Conservation (phyloP, 345 rosid species). For the Stellera chamaejasme region DNA sequence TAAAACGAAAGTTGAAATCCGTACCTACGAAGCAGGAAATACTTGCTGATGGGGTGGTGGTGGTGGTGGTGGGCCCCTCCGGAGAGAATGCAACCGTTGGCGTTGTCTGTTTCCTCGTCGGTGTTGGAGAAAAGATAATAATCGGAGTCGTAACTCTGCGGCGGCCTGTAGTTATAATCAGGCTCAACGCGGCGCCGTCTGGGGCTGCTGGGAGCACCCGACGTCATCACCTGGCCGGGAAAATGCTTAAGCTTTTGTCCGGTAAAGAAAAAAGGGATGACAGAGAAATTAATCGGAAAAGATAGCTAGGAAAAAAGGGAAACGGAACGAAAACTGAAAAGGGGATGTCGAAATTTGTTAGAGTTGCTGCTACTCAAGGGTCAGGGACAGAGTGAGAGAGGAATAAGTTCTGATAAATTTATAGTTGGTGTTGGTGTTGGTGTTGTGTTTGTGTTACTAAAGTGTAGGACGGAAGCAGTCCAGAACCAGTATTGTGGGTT, state of each 20-base stretch:
- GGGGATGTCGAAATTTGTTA: too few relatives aligned
- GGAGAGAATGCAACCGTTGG: conserved; percentile 17
- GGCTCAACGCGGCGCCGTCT: conserved; percentile 54
- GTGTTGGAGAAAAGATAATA: conserved; percentile 18
- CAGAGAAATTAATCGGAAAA: neutral
- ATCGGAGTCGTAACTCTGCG: conserved; percentile 25
- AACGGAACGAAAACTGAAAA: neutral
- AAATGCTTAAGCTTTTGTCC: neutral
- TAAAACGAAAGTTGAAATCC: too few relatives aligned
- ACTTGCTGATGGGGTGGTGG: conserved; percentile 29
- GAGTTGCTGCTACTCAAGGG: too few relatives aligned
- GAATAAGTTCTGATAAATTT: too few relatives aligned
- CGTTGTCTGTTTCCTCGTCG: conserved; percentile 26
- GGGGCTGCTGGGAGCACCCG: conserved; percentile 50
- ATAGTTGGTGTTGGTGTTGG: too few relatives aligned
- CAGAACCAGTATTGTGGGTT: too few relatives aligned
- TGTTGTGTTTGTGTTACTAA: too few relatives aligned
- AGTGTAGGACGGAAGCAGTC: too few relatives aligned
- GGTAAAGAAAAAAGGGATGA: neutral
- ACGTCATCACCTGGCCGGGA: conserved; percentile 34
- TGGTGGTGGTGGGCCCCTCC: conserved; percentile 17
- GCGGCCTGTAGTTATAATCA: conserved; percentile 11
- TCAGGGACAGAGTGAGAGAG: too few relatives aligned
- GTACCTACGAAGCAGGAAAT: conserved; percentile 22
- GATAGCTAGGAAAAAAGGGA: neutral